These are phyloP conservation scores for Niveomyces coronatus DNA, from an alignment of 2,329 filamentous ascomycete genomes.

Conservation along the genomic window DNA sequence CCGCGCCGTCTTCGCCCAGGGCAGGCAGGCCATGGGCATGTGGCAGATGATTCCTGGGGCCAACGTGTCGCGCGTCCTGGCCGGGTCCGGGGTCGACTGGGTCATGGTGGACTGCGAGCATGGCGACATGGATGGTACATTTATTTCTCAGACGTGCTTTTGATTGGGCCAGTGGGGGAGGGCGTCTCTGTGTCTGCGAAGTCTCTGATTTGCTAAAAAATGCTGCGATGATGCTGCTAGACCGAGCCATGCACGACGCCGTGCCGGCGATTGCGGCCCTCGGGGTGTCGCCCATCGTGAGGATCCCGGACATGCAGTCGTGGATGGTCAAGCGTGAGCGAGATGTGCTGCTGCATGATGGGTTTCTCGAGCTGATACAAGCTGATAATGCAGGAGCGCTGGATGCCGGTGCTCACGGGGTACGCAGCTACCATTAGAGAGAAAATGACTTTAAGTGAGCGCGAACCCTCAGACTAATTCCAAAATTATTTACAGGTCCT, in stretches of 20 bases:
- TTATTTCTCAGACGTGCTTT: too few species aligned
- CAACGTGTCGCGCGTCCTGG: conserved; percentile 49
- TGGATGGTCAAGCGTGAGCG: conserved; percentile 44
- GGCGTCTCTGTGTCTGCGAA: too few species aligned
- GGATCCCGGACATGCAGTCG: conserved; percentile 42
- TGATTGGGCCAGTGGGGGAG: neutral
- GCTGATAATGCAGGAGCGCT: conserved; percentile 15
- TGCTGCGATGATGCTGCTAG: conserved; percentile 18
- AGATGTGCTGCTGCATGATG: neutral
- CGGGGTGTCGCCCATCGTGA: conserved; percentile 43
- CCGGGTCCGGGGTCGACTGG: conserved; percentile 54
- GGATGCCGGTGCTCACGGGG: conserved; percentile 40
- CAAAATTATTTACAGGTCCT: conserved; percentile 25
- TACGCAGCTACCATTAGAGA: conserved; percentile 17
- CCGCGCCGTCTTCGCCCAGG: conserved; percentile 37
- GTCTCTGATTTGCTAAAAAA: too few species aligned
- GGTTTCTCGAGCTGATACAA: neutral
- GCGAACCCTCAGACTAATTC: neutral
- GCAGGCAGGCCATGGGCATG: conserved; percentile 41
- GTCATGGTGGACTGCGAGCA: conserved; percentile 50
- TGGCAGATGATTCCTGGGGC: conserved; percentile 56
- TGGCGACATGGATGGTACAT: conserved; percentile 38
- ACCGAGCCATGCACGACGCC: conserved; percentile 42
- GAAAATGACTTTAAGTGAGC: neutral
- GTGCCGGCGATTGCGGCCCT: conserved; percentile 42